Evolutionary conservation across 139 green algal species (phyloP).

Genomic region (Desmodesmus armatus): DNA sequence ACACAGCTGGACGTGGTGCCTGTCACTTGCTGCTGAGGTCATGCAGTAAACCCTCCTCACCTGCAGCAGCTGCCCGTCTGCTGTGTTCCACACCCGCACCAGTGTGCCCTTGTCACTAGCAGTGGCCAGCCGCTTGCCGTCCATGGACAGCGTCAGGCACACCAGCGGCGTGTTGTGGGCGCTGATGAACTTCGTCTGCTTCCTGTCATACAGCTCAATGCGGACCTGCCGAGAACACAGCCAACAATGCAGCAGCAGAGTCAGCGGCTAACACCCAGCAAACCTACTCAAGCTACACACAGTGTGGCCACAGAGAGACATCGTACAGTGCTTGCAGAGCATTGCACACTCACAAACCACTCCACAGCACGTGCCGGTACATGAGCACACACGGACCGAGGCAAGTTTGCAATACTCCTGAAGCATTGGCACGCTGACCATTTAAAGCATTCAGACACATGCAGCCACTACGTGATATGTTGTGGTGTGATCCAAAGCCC

Average conservation of each 20-base stretch:
- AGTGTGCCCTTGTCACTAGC: constrained; percentile 93
- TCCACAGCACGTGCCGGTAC: no score
- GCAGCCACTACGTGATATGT: no score
- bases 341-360: no score
- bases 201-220: constrained; percentile 95
- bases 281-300: no score
- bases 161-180: constrained; percentile 88
- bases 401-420: no score
- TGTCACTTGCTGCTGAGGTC: neutral
- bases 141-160: constrained; percentile 78
- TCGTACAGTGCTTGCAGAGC: no score
- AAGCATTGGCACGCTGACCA: no score
- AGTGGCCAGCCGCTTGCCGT: constrained; percentile 92
- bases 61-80: constrained; percentile 85
- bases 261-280: neutral
- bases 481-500: no score
- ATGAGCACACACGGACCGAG: no score
- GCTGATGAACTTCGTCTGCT: constrained; percentile 89
- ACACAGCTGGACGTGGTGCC: neutral
- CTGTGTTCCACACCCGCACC: constrained; percentile 89
- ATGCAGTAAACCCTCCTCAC: no score
- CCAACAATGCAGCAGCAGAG: neutral
- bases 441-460: no score
- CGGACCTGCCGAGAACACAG: constrained; percentile 75
- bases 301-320: no score